Conservation (phyloP, 108 stramenopile genomes). For the Pseudonitzschia pungens region DNA sequence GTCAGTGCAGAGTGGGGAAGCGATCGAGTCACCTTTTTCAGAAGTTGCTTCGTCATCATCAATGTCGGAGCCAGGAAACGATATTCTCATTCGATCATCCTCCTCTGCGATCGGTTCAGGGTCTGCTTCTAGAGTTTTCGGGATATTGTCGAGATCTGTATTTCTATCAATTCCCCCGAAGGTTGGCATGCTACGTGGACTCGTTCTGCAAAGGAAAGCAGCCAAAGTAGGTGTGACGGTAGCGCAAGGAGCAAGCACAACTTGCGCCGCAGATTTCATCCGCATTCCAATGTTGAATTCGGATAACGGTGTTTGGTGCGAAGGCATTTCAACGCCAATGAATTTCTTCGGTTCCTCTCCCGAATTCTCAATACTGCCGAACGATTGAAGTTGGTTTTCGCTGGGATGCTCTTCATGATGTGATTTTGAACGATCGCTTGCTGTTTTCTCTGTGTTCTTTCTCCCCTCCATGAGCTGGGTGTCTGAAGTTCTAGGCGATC, state of each 20-base stretch:
- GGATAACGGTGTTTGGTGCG: constrained; percentile 10
- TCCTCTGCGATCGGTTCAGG: constrained; percentile 2
- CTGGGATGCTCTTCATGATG: constrained; percentile 1
- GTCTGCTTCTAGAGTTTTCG: neutral
- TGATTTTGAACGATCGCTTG: constrained; percentile 2
- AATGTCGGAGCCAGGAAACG: constrained; percentile 56
- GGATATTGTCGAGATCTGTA: neutral
- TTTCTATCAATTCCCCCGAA: neutral
- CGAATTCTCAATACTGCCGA: neutral
- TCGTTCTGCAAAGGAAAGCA: constrained; percentile 33
- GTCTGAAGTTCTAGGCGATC: constrained; percentile 30
- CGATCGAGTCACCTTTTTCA: neutral
- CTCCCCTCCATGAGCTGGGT: constrained; percentile 25
- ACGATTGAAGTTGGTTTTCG: neutral
- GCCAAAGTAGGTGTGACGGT: constrained; percentile 59
- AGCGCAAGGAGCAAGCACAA: constrained; percentile 84
- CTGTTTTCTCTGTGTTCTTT: constrained; percentile 23
- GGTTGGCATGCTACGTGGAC: constrained; percentile 15
- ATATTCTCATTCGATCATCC: constrained; percentile 6
- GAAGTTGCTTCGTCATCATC: constrained; percentile 50
- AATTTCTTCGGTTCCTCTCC: neutral
- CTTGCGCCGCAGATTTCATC: constrained; percentile 68
- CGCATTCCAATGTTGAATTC: constrained; percentile 57
- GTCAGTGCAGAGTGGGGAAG: constrained; percentile 5
- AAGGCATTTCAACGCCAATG: constrained; percentile 7